A percentile compares a stretch with the other conserved stretches of the same genome.
These are phyloP conservation scores for Alternaria arborescens DNA, from an alignment of 2,329 filamentous ascomycete species.

Conservation along the genomic window DNA sequence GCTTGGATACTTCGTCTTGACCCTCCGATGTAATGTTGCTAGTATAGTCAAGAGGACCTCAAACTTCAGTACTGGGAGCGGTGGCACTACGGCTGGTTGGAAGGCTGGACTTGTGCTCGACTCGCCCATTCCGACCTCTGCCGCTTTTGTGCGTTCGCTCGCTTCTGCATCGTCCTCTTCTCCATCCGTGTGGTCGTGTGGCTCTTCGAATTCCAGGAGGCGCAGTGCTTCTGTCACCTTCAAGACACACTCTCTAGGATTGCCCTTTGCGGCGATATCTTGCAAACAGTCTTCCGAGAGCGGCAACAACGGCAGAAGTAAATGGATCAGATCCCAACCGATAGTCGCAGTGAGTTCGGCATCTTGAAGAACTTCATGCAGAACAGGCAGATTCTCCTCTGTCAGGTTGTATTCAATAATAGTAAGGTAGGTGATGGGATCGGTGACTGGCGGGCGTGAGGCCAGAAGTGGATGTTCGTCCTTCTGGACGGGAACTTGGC, in stretches of 20 bases:
- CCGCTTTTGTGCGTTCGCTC: slow-evolving; percentile 25
- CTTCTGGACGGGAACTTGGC: slow-evolving; percentile 32
- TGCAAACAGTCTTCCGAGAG: slow-evolving; percentile 74
- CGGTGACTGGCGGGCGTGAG: slow-evolving; percentile 68
- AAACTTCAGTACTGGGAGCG: slow-evolving; percentile 65
- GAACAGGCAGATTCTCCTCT: slow-evolving; percentile 69
- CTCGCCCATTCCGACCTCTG: slow-evolving; percentile 40
- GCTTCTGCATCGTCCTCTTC: slow-evolving; percentile 40
- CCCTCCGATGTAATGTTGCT: slow-evolving; percentile 74
- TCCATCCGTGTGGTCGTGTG: slow-evolving; percentile 64
- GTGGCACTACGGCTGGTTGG: slow-evolving; percentile 36
- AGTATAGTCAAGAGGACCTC: slow-evolving; percentile 75
- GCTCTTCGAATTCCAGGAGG: slow-evolving; percentile 60
- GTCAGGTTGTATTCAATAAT: slow-evolving; percentile 78
- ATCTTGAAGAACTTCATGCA: slow-evolving; percentile 75
- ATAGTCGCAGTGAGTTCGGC: slow-evolving; percentile 75
- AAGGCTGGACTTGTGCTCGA: slow-evolving; percentile 44
- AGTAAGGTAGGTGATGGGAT: slow-evolving; percentile 79
- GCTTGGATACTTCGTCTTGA: slow-evolving; percentile 80
- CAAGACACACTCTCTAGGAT: slow-evolving; percentile 81
- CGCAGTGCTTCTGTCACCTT: slow-evolving; percentile 80
- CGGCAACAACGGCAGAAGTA: slow-evolving; percentile 72
- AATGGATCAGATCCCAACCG: slow-evolving; percentile 83
- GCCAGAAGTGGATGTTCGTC: slow-evolving; percentile 62
- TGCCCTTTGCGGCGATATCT: slow-evolving; percentile 78